Percentiles rank a stretch among this genome's conserved stretches.
phyloP scores from a whole-genome alignment of 1,139 yeast species.

The Geotrichum siamense region DNA sequence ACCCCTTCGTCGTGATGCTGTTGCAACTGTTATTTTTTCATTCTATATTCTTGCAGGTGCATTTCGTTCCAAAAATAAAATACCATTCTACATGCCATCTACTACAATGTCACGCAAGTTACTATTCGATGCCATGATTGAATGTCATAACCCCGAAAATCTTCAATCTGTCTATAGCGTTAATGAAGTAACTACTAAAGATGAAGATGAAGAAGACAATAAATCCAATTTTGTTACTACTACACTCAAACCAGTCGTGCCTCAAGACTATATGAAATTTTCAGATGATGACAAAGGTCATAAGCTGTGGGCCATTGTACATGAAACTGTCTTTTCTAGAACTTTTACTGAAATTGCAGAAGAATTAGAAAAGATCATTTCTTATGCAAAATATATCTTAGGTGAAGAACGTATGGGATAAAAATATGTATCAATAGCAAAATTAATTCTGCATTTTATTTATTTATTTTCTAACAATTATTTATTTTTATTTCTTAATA shows the following conservation, averaged over 20 bases:
- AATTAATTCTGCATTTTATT: too few species aligned
- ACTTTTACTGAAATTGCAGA: constrained; percentile 44
- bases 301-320: constrained; percentile 42
- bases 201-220: not conserved
- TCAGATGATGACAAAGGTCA: constrained; percentile 11
- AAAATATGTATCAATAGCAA: too few species aligned
- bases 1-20: constrained; percentile 43
- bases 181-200: constrained; percentile 6
- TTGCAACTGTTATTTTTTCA: constrained; percentile 41
- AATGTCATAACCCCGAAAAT: constrained; percentile 25
- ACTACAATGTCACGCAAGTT: constrained; percentile 40
- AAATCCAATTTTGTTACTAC: not conserved
- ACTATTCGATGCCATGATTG: constrained; percentile 38
- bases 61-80: constrained; percentile 34
- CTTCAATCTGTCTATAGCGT: too few species aligned
- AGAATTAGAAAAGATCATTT: constrained; percentile 38
- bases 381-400: constrained; percentile 38
- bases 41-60: constrained; percentile 41
- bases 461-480: too few species aligned
- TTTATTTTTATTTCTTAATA: constrained; percentile 19
- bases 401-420: constrained; percentile 40
- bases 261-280: not conserved
- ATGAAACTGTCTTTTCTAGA: constrained; percentile 44
- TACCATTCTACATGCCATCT: constrained; percentile 43
- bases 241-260: not conserved